Base-by-base conservation (phyloP, 768 basidiomycete species). In the Auricularia sp. region DNA sequence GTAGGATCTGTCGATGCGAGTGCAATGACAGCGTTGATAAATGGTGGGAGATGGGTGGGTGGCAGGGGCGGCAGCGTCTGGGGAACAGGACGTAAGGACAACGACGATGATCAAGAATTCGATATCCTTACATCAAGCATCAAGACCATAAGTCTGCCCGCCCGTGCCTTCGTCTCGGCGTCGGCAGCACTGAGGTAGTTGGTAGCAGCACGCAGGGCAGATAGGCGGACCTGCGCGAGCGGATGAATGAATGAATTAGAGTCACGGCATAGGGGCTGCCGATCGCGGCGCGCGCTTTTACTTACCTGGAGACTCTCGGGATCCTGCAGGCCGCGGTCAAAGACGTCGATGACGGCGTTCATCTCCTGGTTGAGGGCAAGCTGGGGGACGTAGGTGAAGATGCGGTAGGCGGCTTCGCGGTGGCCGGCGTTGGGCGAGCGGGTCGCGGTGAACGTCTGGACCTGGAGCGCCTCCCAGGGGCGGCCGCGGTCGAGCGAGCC, bases 391-490 rank as follows among this genome's bases (percentile, higher is more conserved):
- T 42, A 56, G 3, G 53, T 58, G 71, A 91, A 89, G 0, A 91
- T 81, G 39, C 85, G 76, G 71, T 81, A 92, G 1, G 90, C 88
- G 67, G 80, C 83, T 68, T 87, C 85, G 33, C 84, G 68, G n/a
- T 66, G 67, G 8, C 59, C 64, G 18, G 64, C 54, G 33, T 67
- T 61, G 10, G 61, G 21, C 10, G 65, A 63, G 23, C 61, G 58
- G 23, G 70, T 65, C 56, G 63, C 39, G 68, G 74, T 78, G 69
- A 91, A 91, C 0, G 81, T 79, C 63, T 87, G 87, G 0, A 82
- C 83, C 70, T 91, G 90, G 1, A 92, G 77, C 2, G 86, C 87
- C 70, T 90, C 89, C 90, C 90, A 93, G 2, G 89, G 90, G 8
- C 88, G 74, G 0, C 90, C 91, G 1, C 89, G 81, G 16, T 74